phyloP scores from a whole-genome alignment of 2,329 filamentous ascomycete species.

The Phaeosphaeria sp. region DNA sequence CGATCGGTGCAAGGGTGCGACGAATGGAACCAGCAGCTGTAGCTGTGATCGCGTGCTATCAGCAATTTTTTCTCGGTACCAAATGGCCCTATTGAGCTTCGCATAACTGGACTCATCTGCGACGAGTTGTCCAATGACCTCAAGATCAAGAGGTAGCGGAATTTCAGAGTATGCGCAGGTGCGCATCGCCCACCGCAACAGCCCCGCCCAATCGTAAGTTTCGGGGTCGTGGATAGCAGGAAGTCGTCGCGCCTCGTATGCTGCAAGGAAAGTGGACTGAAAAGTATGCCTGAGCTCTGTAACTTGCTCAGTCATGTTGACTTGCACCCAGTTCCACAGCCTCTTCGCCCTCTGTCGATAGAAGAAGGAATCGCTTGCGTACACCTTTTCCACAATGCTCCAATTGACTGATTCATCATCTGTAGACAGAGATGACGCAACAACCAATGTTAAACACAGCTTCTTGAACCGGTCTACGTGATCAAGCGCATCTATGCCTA shows the following conservation, averaged over 20 bases:
- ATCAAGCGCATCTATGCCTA: conserved; percentile 16
- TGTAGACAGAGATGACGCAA: conserved; percentile 44
- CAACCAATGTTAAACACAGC: conserved; percentile 36
- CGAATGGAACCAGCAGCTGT: conserved; percentile 31
- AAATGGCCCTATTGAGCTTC: conserved; percentile 30
- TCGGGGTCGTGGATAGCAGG: conserved; percentile 65
- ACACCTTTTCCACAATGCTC: conserved; percentile 50
- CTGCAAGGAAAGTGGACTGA: conserved; percentile 68
- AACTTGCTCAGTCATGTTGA: conserved; percentile 53
- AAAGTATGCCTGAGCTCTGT: conserved; percentile 67
- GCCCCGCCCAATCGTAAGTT: conserved; percentile 70
- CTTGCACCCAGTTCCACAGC: conserved; percentile 47
- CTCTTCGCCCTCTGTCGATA: conserved; percentile 41
- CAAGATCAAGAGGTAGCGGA: conserved; percentile 28
- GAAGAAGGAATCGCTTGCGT: conserved; percentile 45
- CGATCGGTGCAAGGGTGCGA: conserved; percentile 28
- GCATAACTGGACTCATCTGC: conserved; percentile 39
- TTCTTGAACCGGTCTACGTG: conserved; percentile 38
- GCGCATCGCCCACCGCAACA: conserved; percentile 71
- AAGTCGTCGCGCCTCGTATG: conserved; percentile 69
- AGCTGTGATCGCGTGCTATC: conserved; percentile 32
- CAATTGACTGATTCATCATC: conserved; percentile 49
- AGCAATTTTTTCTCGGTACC: conserved; percentile 33
- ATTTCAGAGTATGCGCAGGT: conserved; percentile 42
- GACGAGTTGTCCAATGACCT: conserved; percentile 27